Conservation (phyloP, 2,329 filamentous ascomycete genomes). For the Pseudogymnoascus sp. region DNA sequence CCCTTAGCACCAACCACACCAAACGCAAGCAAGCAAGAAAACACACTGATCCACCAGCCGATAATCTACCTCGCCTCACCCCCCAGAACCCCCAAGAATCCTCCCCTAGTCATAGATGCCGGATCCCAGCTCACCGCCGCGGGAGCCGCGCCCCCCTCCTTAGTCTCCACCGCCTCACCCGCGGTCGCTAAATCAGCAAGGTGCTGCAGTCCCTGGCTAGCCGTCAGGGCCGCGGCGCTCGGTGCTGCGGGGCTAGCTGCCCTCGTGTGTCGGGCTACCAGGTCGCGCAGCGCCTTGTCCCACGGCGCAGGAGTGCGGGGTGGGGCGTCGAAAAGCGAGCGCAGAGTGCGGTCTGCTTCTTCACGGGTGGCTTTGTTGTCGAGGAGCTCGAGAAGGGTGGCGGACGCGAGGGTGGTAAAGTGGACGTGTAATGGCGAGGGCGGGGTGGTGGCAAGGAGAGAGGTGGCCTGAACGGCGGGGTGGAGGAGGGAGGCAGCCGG, state of each 20-base stretch:
- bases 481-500: constrained; percentile 51
- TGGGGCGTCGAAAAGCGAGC: background rate
- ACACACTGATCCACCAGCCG: background rate
- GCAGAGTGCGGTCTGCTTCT: constrained; percentile 37
- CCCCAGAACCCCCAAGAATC: background rate
- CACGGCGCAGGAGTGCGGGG: background rate
- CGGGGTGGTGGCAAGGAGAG: constrained; percentile 49
- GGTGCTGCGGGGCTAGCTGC: background rate
- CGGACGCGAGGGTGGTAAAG: constrained; percentile 50
- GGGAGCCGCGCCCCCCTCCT: background rate
- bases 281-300: background rate
- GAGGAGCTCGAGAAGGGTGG: constrained; percentile 53
- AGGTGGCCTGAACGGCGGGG: constrained; percentile 49
- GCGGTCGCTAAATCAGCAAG: constrained; percentile 27
- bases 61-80: background rate
- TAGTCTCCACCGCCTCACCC: constrained; percentile 33
- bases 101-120: background rate
- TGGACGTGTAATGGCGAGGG: constrained; percentile 59
- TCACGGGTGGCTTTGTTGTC: constrained; percentile 46
- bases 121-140: background rate
- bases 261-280: background rate
- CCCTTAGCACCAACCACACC: background rate
- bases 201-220: constrained; percentile 8
- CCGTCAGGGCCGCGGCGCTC: background rate
- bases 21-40: background rate